Percentiles rank a stretch among this genome's conserved stretches.
Evolutionary conservation across 2,329 filamentous ascomycete species (phyloP).

Genomic region (Penicillium sp.): DNA sequence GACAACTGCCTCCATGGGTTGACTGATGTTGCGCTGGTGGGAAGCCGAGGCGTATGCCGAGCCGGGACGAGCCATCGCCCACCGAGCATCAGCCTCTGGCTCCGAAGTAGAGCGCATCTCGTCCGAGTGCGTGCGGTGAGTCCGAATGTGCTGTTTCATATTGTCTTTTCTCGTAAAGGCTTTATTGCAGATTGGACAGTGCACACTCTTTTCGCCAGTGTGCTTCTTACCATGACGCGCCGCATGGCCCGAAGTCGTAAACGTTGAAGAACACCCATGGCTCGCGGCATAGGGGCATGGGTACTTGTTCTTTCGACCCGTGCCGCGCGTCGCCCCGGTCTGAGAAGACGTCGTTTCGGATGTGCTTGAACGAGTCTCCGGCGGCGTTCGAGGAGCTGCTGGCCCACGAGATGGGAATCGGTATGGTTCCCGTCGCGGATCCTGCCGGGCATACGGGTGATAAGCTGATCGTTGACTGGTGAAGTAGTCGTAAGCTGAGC

Average conservation of each 20-base stretch:
- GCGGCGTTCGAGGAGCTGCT: constrained; percentile 21
- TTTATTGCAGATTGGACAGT: constrained; percentile 66
- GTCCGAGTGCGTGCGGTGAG: constrained; percentile 49
- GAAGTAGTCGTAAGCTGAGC: constrained; percentile 34
- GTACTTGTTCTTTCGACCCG: constrained; percentile 60
- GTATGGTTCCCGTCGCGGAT: constrained; percentile 23
- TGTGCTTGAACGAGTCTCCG: constrained; percentile 27
- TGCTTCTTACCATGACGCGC: constrained; percentile 69
- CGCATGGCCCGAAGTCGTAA: constrained; percentile 66
- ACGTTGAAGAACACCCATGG: constrained; percentile 60
- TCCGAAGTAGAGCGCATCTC: constrained; percentile 31
- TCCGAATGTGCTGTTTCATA: constrained; percentile 68
- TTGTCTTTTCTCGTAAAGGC: constrained; percentile 69
- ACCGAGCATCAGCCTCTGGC: constrained; percentile 18
- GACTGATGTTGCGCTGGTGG: constrained; percentile 20
- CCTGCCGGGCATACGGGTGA: constrained; percentile 30
- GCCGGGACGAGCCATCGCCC: constrained; percentile 15
- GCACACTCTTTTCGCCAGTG: constrained; percentile 67
- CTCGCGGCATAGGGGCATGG: constrained; percentile 63
- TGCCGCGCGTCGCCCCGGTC: constrained; percentile 18
- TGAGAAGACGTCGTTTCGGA: constrained; percentile 34
- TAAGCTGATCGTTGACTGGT: constrained; percentile 27
- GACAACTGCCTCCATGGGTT: constrained; percentile 12
- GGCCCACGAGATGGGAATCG: constrained; percentile 25
- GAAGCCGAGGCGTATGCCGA: constrained; percentile 13